Evolutionary conservation across 1,139 yeast genomes (phyloP), one percentile per base, ranked within the genome.

Genomic region (Pichia terricola): DNA sequence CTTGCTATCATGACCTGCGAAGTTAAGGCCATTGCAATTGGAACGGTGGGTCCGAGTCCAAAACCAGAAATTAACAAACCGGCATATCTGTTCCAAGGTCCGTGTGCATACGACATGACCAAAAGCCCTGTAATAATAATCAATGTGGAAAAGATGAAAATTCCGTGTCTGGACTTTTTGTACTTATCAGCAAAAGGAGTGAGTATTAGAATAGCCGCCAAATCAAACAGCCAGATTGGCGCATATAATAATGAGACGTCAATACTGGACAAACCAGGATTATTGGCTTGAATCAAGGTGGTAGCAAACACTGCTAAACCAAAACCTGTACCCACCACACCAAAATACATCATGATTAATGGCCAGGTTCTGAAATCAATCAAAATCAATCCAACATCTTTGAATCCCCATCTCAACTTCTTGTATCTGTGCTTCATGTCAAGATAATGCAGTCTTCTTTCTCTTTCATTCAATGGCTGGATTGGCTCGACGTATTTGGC

Each of bases 31-130:
- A 86, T 86, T 58, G 83, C 75, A 41, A 83, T 85, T 32, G 95
- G 95, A 27, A 85, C 94, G 0, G 95, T 86, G 26, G 95, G 94
- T 10, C 95, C 95, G 39, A 86, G 70, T 0, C 95, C 95, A 57
- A 79, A 84, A 0, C 95, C 95, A 26, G 85, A 78, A 56, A 86
- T 79, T 45, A 86, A 69, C 46, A 86, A 69, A 0, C 95, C 95
- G 3, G 78, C 94, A 59, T 85, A 86, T 53, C 77, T 74, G 47
- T 75, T 72, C 95, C 95, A 86, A 30, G 77, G 64, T 2, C 80
- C 82, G 11, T 69, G 68, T 1, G 94, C 94, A 60, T 69, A 86
- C 0, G 95, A 84, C 33, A 86, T 79, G 8, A 84, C 87, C 43
- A 83, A 65, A 63, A 86, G 65, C 2, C 95, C 95, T 34, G 72